Conservation (phyloP, 2,329 filamentous ascomycete genomes). For the Fusarium coicis region DNA sequence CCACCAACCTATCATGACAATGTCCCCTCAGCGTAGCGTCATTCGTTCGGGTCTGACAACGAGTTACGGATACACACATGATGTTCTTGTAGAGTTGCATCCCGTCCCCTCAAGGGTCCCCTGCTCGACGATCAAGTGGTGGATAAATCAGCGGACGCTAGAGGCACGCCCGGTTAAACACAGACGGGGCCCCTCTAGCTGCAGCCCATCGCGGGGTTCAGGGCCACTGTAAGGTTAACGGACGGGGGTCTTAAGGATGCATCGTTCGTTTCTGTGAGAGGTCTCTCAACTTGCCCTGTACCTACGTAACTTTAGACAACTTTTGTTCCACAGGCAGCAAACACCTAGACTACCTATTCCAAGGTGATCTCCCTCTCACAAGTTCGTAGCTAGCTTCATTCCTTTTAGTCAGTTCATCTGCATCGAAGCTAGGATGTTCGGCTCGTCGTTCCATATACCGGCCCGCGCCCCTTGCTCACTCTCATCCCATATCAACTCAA, state of each 20-base stretch:
- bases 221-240: neutral
- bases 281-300: neutral
- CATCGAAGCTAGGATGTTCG: conserved; percentile 39
- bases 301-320: neutral
- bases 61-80: neutral
- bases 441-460: conserved; percentile 36
- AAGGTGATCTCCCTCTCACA: neutral
- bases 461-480: neutral
- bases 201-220: conserved; percentile 22
- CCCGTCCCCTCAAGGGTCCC: conserved; percentile 9
- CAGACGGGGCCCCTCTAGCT: neutral
- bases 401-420: neutral
- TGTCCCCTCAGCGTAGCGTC: conserved; percentile 12
- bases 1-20: conserved; percentile 37
- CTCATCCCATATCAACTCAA: conserved; percentile 14
- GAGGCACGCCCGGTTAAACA: conserved; percentile 37
- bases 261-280: neutral
- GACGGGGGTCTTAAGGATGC: neutral
- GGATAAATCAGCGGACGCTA: conserved; percentile 18
- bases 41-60: conserved; percentile 31
- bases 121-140: conserved; percentile 30
- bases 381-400: neutral
- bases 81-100: conserved; percentile 17
- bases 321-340: neutral
- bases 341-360: neutral